Conservation (phyloP, 129 eudicot species). For the Oenanthe sinensis region DNA sequence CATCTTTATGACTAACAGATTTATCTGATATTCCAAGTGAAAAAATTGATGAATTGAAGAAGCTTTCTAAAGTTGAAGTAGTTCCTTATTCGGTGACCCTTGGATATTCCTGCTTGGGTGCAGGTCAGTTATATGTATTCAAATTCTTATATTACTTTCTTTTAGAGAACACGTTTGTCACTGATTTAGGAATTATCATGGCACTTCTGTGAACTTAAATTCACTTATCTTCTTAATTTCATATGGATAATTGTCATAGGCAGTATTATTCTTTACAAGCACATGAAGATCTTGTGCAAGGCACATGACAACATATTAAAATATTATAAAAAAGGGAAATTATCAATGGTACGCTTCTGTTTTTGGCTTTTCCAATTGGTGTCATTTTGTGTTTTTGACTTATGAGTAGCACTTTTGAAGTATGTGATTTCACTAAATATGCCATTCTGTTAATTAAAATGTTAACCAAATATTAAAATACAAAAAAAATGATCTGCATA, state of each 20-base stretch:
- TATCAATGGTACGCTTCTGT: too few relatives aligned
- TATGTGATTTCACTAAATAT: too few relatives aligned
- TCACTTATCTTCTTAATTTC: background rate
- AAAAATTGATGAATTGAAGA: constrained; percentile 59
- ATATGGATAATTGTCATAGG: background rate
- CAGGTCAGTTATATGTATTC: constrained; percentile 50
- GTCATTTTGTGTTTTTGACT: too few relatives aligned
- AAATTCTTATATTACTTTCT: background rate
- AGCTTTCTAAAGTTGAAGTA: constrained; percentile 56
- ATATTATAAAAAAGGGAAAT: background rate
- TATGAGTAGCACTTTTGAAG: too few relatives aligned
- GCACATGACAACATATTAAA: background rate
- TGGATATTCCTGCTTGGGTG: constrained; percentile 89
- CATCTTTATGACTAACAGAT: constrained; percentile 34
- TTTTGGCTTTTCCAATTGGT: too few relatives aligned
- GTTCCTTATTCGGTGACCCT: constrained; percentile 85
- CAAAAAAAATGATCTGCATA: too few relatives aligned
- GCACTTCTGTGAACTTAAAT: background rate
- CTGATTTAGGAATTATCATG: background rate
- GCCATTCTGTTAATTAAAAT: too few relatives aligned
- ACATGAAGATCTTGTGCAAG: background rate
- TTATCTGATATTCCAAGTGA: constrained; percentile 65
- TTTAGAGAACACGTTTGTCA: background rate
- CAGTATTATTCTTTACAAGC: background rate
- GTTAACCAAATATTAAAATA: too few relatives aligned